Conservation (phyloP, 179 eudicot species). For the Silene noctiflora region DNA sequence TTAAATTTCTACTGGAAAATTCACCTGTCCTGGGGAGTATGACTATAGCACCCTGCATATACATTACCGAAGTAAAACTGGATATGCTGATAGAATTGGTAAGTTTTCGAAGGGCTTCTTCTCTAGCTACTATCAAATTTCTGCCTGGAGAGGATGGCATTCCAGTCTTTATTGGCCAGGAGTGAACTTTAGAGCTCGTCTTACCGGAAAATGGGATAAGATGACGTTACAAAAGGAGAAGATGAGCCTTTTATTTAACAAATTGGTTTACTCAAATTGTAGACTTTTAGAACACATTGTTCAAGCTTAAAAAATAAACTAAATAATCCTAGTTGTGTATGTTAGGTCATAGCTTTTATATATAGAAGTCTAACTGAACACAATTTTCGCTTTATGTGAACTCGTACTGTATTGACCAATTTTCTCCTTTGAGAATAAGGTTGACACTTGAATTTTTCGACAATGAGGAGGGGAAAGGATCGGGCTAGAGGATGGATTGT, state of each 20-base stretch:
- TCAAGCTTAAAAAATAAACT: conserved; percentile 1
- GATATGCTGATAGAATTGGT: conserved; percentile 61
- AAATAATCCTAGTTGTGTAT: not conserved
- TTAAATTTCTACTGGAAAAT: conserved; percentile 55
- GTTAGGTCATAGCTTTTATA: not conserved
- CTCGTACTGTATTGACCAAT: not conserved
- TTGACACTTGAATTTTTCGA: no score
- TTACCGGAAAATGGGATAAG: not conserved
- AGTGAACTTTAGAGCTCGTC: conserved; percentile 23
- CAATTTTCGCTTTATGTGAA: no score
- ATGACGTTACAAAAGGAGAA: not conserved
- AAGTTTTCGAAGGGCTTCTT: conserved; percentile 75
- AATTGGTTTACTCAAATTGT: not conserved
- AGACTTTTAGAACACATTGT: not conserved
- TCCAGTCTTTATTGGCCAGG: conserved; percentile 32
- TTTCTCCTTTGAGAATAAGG: not conserved
- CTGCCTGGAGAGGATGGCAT: conserved; percentile 23
- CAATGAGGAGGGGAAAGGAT: no score
- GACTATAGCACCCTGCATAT: conserved; percentile 56
- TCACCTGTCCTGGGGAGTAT: conserved; percentile 59
- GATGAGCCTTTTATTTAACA: not conserved
- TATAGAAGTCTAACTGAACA: not conserved
- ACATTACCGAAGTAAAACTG: conserved; percentile 51
- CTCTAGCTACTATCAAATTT: conserved; percentile 62
- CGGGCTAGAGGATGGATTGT: no score